Conservation (phyloP, 1,139 yeast genomes). For the Taphrina flavorubra region DNA sequence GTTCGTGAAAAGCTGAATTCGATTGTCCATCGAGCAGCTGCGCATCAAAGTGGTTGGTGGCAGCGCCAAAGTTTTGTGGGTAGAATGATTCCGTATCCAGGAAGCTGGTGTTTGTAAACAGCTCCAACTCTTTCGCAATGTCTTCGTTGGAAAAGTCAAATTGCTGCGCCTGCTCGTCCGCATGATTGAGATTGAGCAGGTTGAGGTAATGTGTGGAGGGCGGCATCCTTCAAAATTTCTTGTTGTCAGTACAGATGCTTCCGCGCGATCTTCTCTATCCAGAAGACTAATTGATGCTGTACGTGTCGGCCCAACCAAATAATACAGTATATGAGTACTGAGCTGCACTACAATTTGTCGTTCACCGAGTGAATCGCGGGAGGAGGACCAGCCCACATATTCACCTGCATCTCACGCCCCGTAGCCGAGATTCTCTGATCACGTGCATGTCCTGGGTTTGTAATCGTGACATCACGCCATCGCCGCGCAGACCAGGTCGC, state of each 20-base stretch:
- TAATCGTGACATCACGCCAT: conserved; percentile 19
- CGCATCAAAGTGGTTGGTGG: conserved; percentile 6
- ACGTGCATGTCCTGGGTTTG: conserved; percentile 11
- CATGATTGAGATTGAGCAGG: conserved; percentile 40
- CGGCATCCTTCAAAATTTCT: conserved; percentile 13
- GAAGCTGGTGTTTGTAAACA: conserved; percentile 37
- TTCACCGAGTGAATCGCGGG: not conserved
- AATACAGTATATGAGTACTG: too few relatives aligned
- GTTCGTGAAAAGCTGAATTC: not conserved
- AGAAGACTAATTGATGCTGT: too few relatives aligned
- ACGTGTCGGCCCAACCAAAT: too few relatives aligned
- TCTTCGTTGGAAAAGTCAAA: conserved; percentile 21
- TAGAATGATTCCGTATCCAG: conserved; percentile 30
- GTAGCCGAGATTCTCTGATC: conserved; percentile 4
- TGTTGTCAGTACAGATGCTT: too few relatives aligned
- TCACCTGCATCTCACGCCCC: not conserved
- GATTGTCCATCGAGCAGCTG: conserved; percentile 4
- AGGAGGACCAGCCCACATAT: not conserved
- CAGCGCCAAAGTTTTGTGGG: conserved; percentile 4
- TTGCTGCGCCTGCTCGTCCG: conserved; percentile 23
- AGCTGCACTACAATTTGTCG: not conserved
- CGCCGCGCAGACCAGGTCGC: not conserved
- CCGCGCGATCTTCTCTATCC: too few relatives aligned
- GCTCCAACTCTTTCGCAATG: conserved; percentile 33
- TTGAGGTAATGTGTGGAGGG: conserved; percentile 39